These are phyloP conservation scores for Cucurbita argyrosperma DNA, from an alignment of 306 rosid species.

Conservation along the genomic window DNA sequence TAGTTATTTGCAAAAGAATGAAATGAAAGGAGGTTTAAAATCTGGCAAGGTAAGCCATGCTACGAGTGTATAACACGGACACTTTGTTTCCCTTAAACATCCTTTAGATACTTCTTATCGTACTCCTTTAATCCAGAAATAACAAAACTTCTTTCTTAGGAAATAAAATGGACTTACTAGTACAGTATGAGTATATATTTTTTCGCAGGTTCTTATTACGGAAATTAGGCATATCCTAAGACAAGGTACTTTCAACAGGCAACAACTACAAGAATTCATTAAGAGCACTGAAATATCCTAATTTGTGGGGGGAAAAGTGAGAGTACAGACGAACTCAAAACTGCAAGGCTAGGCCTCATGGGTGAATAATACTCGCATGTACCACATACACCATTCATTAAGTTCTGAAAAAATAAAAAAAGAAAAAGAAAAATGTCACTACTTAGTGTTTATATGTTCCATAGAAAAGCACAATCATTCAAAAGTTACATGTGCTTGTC, in stretches of 20 bases:
- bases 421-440: neutral
- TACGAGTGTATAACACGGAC: neutral
- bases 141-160: neutral
- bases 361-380: neutral
- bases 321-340: neutral
- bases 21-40: neutral
- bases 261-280: neutral
- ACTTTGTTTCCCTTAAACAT: neutral
- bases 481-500: neutral
- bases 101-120: neutral
- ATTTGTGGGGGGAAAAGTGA: neutral
- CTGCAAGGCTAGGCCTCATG: neutral
- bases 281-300: neutral
- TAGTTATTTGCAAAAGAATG: neutral
- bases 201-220: neutral
- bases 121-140: neutral
- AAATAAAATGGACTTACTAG: neutral
- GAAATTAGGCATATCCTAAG: neutral
- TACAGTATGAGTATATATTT: neutral
- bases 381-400: neutral
- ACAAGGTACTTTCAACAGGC: neutral
- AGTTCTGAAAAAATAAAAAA: neutral
- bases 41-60: neutral
- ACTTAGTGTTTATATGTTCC: neutral
- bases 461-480: neutral